A percentile compares a stretch with the other conserved stretches of the same genome.
Evolutionary conservation across 192 early-diverging fungal genomes (phyloP).

Genomic region (Mortierella alpina): DNA sequence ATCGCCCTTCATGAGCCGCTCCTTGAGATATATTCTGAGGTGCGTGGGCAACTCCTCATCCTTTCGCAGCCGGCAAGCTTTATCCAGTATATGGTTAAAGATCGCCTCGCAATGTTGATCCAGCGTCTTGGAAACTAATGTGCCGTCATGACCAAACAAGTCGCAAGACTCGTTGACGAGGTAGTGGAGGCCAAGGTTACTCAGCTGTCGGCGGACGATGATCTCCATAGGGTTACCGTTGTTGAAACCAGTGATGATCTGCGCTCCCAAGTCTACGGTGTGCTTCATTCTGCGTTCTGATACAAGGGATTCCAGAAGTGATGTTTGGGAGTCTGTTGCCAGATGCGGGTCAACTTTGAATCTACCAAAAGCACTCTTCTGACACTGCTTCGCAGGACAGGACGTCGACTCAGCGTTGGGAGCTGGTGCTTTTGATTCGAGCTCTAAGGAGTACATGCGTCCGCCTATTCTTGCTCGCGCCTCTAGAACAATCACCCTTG

Average conservation of each 20-base stretch:
- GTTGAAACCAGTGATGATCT: conserved; percentile 62
- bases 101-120: conserved; percentile 40
- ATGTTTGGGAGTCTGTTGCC: not conserved
- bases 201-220: conserved; percentile 54
- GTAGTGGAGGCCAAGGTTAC: conserved; percentile 39
- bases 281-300: conserved; percentile 8
- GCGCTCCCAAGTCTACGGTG: conserved; percentile 59
- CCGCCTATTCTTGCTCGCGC: conserved; percentile 60
- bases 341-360: not conserved
- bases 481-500: conserved; percentile 57
- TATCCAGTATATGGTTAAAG: conserved; percentile 57
- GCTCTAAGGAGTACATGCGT: conserved; percentile 59
- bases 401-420: too few species aligned
- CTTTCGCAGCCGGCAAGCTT: conserved; percentile 37
- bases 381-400: not conserved
- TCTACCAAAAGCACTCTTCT: not conserved
- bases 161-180: conserved; percentile 32
- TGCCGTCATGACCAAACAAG: conserved; percentile 32
- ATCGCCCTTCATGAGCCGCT: conserved; percentile 3
- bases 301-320: not conserved
- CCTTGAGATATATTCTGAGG: conserved; percentile 8
- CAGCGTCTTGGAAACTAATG: conserved; percentile 27
- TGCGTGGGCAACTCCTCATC: conserved; percentile 1
- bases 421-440: conserved; percentile 9
- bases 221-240: conserved; percentile 60